Percentiles rank a stretch among this genome's conserved stretches.
These are phyloP conservation scores for Cladosporium sp. DNA, from an alignment of 2,329 filamentous ascomycete species.

Conservation along the genomic window DNA sequence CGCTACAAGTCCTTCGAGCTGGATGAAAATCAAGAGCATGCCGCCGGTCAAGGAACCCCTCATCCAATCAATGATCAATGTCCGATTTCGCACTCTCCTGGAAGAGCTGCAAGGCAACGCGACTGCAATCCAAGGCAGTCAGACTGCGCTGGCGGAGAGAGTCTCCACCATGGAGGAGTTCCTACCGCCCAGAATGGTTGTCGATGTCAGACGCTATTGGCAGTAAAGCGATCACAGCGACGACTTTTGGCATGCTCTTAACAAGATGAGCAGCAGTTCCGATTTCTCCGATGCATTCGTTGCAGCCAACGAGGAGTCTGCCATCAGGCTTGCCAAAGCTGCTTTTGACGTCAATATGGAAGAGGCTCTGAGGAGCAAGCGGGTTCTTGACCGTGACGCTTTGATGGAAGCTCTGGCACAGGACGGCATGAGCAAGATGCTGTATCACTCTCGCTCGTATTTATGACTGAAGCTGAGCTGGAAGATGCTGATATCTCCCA, in stretches of 20 bases:
- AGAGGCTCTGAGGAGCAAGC: constrained; percentile 24
- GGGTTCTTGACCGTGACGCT: constrained; percentile 20
- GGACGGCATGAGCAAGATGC: too few relatives aligned
- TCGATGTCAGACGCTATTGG: constrained; percentile 51
- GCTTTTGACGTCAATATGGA: constrained; percentile 36
- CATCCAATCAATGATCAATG: constrained; percentile 3
- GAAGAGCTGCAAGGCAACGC: not conserved
- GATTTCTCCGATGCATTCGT: constrained; percentile 34
- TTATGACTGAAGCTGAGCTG: too few relatives aligned
- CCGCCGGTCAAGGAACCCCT: not conserved
- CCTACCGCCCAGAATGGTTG: constrained; percentile 59
- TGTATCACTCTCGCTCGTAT: too few relatives aligned
- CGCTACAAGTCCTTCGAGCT: too few relatives aligned
- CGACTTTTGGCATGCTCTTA: constrained; percentile 67
- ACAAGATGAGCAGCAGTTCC: constrained; percentile 54
- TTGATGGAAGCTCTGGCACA: too few relatives aligned
- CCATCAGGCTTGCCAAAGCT: not conserved
- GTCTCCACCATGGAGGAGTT: constrained; percentile 43
- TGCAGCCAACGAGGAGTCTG: constrained; percentile 37
- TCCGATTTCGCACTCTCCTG: not conserved
- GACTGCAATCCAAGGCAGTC: constrained; percentile 1
- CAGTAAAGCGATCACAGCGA: constrained; percentile 58
- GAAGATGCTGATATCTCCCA: too few relatives aligned
- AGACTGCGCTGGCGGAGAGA: constrained; percentile 14
- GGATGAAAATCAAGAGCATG: not conserved